phyloP scores from a whole-genome alignment of 2,329 filamentous ascomycete genomes.

The Didymella keratinophila region DNA sequence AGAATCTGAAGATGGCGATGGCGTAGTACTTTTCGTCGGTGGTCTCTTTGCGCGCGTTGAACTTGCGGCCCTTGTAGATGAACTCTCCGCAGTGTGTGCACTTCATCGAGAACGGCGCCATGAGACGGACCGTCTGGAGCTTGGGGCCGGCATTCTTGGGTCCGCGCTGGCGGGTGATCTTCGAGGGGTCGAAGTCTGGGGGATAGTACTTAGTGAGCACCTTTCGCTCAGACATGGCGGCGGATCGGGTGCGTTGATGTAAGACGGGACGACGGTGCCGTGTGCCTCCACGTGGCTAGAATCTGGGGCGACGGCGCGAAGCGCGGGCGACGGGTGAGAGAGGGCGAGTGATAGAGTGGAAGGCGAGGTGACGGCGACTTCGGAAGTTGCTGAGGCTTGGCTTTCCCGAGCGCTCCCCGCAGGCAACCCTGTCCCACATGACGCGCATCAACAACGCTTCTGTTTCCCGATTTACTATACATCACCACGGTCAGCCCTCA shows the following conservation, averaged over 20 bases:
- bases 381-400: constrained; percentile 4
- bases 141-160: constrained; percentile 79
- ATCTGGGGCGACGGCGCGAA: background rate
- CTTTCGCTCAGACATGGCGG: constrained; percentile 84
- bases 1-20: constrained; percentile 89
- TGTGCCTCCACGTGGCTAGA: background rate
- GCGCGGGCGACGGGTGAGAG: background rate
- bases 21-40: constrained; percentile 88
- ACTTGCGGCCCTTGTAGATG: constrained; percentile 93
- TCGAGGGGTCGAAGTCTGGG: constrained; percentile 88
- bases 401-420: constrained; percentile 24
- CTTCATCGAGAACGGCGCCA: constrained; percentile 86
- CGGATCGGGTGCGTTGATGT: background rate
- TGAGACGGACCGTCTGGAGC: constrained; percentile 85
- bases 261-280: background rate
- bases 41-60: constrained; percentile 94
- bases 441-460: constrained; percentile 15
- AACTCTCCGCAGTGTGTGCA: constrained; percentile 77
- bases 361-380: constrained; percentile 2
- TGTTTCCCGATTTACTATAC: too few relatives aligned
- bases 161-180: constrained; percentile 72
- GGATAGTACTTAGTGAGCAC: constrained; percentile 74
- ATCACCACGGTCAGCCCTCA: background rate
- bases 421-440: background rate
- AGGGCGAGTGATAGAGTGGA: background rate